These are phyloP conservation scores for Salix brachista DNA, from an alignment of 345 rosid genomes.

Conservation along the genomic window DNA sequence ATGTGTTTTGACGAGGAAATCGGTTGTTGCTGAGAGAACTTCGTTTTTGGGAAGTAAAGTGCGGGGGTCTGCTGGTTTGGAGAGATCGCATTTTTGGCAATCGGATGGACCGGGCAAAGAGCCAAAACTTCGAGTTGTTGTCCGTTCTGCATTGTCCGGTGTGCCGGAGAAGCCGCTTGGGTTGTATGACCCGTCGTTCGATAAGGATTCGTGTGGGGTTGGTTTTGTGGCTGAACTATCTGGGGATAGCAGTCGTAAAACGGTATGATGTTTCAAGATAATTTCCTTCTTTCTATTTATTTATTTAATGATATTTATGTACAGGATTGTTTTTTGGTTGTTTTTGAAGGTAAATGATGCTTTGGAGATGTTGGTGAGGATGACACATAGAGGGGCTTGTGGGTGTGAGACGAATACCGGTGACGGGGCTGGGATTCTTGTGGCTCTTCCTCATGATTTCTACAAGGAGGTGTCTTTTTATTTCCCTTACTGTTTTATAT, in stretches of 20 bases:
- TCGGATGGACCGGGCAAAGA: slow-evolving; percentile 74
- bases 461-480: slow-evolving; percentile 50
- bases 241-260: slow-evolving; percentile 78
- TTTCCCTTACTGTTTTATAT: background rate
- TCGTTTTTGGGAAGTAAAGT: slow-evolving; percentile 51
- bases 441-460: slow-evolving; percentile 79
- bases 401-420: slow-evolving; percentile 98
- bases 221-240: slow-evolving; percentile 97
- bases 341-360: slow-evolving; percentile 72
- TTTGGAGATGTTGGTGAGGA: slow-evolving; percentile 87
- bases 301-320: too few relatives aligned
- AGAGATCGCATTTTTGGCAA: slow-evolving; percentile 61
- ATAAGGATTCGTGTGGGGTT: slow-evolving; percentile 98
- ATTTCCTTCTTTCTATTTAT: background rate
- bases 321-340: background rate
- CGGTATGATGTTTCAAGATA: slow-evolving; percentile 35
- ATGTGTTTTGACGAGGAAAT: slow-evolving; percentile 33
- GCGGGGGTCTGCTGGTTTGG: slow-evolving; percentile 39
- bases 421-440: slow-evolving; percentile 97
- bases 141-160: slow-evolving; percentile 67
- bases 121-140: slow-evolving; percentile 66
- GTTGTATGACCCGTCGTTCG: slow-evolving; percentile 83
- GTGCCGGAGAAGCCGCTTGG: slow-evolving; percentile 96
- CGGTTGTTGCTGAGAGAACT: slow-evolving; percentile 34
- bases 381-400: slow-evolving; percentile 98